Evolutionary conservation across 2,329 filamentous ascomycete species (phyloP).

Genomic region (Ceratocystis papillata): DNA sequence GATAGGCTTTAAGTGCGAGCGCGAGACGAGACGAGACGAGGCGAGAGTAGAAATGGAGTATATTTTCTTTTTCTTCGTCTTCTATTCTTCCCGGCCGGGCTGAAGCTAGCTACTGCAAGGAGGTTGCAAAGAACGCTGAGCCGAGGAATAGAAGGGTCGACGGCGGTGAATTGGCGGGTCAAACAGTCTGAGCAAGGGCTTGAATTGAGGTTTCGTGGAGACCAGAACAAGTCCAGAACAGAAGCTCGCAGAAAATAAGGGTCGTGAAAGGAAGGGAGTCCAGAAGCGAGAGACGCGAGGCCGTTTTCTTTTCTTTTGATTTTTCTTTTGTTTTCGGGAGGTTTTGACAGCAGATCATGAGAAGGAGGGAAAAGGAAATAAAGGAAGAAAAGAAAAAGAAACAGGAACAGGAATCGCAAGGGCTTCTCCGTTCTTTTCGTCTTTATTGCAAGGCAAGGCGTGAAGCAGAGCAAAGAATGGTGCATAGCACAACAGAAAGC

Average conservation of each 20-base stretch:
- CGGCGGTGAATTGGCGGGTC: not conserved
- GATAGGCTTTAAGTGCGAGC: no score
- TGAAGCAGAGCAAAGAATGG: no score
- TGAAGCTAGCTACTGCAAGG: no score
- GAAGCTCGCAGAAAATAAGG: no score
- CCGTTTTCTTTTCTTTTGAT: not conserved
- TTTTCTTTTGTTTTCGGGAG: not conserved
- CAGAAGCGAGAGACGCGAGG: not conserved
- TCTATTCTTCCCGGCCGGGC: not conserved
- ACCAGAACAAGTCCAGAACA: no score
- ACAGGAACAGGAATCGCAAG: not conserved
- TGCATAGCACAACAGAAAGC: no score
- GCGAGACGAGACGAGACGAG: no score
- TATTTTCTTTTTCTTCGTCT: not conserved
- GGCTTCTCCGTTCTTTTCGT: not conserved
- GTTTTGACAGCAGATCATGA: conserved; percentile 1
- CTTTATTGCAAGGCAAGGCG: not conserved
- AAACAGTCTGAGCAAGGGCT: not conserved
- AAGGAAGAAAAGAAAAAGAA: not conserved
- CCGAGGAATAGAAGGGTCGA: conserved; percentile 3
- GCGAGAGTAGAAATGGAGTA: not conserved
- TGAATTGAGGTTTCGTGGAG: no score
- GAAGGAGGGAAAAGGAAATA: not conserved
- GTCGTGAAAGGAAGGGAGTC: no score
- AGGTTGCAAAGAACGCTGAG: not conserved